Evolutionary conservation across 805 yeast genomes (phyloP).

Genomic region (Saccharomycopsis fermentans): DNA sequence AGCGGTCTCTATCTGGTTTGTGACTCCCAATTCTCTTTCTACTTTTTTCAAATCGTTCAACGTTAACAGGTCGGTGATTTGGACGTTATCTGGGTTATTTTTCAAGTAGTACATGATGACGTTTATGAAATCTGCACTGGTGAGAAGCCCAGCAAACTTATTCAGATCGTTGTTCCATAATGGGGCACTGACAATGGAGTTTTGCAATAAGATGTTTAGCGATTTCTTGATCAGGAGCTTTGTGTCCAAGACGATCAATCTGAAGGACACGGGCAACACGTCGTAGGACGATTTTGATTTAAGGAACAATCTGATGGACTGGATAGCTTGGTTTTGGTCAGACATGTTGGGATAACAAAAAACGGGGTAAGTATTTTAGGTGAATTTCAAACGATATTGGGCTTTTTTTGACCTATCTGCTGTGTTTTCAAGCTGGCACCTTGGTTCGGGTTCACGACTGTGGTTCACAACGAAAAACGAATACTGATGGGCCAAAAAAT

Average conservation of each 20-base stretch:
- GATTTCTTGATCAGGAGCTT: conserved; percentile 84
- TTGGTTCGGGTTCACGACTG: too few species aligned
- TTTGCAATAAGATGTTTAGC: conserved; percentile 78
- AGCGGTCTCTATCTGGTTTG: conserved; percentile 68
- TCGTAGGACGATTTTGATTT: conserved; percentile 92
- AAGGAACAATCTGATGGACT: conserved; percentile 73
- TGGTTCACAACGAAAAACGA: too few species aligned
- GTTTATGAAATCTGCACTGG: conserved; percentile 86
- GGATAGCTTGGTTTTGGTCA: conserved; percentile 67
- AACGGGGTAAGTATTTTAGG: not conserved
- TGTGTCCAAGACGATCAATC: conserved; percentile 89
- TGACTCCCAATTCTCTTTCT: conserved; percentile 75
- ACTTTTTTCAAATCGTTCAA: conserved; percentile 79
- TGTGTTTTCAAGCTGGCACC: too few species aligned
- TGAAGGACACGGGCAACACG: conserved; percentile 88
- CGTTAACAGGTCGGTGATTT: conserved; percentile 75
- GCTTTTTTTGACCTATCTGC: too few species aligned
- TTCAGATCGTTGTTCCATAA: conserved; percentile 88
- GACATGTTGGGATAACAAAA: not conserved
- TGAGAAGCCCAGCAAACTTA: conserved; percentile 86
- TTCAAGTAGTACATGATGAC: conserved; percentile 92
- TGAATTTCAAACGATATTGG: too few species aligned
- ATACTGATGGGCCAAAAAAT: too few species aligned
- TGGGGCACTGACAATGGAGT: conserved; percentile 93
- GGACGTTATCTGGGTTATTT: conserved; percentile 70